Percentiles rank a stretch among this genome's conserved stretches.
These are phyloP conservation scores for Ogataea wickerhamii DNA, from an alignment of 805 yeast genomes.

Conservation along the genomic window DNA sequence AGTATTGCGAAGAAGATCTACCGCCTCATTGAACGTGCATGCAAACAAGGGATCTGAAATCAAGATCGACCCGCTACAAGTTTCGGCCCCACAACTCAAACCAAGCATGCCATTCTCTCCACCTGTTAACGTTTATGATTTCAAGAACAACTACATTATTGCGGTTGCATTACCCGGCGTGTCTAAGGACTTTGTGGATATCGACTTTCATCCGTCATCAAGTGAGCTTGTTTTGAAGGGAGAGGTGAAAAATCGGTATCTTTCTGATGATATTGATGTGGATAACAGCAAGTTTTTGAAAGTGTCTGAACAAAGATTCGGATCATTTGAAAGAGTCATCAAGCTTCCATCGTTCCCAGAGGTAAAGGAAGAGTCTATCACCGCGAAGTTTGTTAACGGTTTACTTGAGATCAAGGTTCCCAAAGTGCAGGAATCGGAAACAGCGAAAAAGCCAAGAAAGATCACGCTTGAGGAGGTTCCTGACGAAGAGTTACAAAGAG, in stretches of 20 bases:
- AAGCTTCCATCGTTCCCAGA: conserved; percentile 53
- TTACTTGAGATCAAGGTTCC: conserved; percentile 51
- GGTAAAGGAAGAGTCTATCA: conserved; percentile 49
- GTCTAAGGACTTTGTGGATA: conserved; percentile 45
- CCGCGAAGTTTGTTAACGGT: conserved; percentile 53
- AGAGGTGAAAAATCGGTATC: conserved; percentile 37
- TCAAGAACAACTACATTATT: conserved; percentile 41
- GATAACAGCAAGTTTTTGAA: conserved; percentile 35
- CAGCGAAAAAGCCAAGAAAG: conserved; percentile 20
- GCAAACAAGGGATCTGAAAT: conserved; percentile 14
- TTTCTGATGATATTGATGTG: conserved; percentile 32
- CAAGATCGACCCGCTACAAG: conserved; percentile 39
- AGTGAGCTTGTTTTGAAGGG: conserved; percentile 54
- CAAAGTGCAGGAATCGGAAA: conserved; percentile 30
- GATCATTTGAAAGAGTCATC: conserved; percentile 54
- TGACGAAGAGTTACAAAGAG: conserved; percentile 30
- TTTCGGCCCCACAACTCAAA: conserved; percentile 42
- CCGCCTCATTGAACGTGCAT: conserved; percentile 19
- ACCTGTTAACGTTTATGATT: conserved; percentile 54
- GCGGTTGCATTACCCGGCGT: conserved; percentile 60
- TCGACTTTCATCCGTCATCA: conserved; percentile 57
- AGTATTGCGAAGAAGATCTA: conserved; percentile 13
- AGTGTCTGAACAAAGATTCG: conserved; percentile 53
- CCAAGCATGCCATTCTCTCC: conserved; percentile 52
- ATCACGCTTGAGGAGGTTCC: conserved; percentile 28